Base-by-base conservation (phyloP, 352 stramenopile species). In the Globisporangium iwayamae region DNA sequence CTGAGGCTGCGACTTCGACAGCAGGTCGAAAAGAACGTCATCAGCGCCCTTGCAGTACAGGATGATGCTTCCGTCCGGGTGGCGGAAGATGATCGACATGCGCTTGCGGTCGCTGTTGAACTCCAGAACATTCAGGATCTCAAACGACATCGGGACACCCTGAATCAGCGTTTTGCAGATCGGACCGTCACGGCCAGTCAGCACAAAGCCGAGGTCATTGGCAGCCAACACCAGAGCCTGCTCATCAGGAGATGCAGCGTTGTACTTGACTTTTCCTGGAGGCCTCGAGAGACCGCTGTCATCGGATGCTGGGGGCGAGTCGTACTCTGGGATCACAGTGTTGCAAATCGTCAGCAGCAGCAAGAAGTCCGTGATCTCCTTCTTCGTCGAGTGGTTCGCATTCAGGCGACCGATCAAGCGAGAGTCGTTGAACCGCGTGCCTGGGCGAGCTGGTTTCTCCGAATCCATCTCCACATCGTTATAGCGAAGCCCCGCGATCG, bases 71-170 rank as follows among this genome's bases (percentile, higher is more conserved):
- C 81, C 87, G 39, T 89, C 80, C 0, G 78, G 78, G 32, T 92
- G 78, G 30, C 94, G 82, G 32, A 98, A 89, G 38, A 99, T 79
- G 39, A 99, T 91, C 20, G 94, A 99, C 97, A 99, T 99, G 60
- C 98, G 80, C 76, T 99, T 99, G 13, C 98, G 81, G 56, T 98
- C 89, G 56, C 93, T 98, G 72, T 98, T 98, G 79, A 99, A 99
- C 71, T 99, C 97, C 54, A 99, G 96, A 5, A 99, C 86, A 53
- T 98, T 97, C 56, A 99, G 73, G 60, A 99, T 90, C 60, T 93
- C 75, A 79, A 94, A 99, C 20, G 83, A 90, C 78, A 87, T 75
- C 9, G 73, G 61, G 41, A 68, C 62, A 6, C 87, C 87, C 54
- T 87, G 85, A 62, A 96, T 88, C 18, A 76, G 20, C 3, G 83